These are phyloP conservation scores for Yamadazyma sp. DNA, from an alignment of 1,139 yeast genomes.

Conservation along the genomic window DNA sequence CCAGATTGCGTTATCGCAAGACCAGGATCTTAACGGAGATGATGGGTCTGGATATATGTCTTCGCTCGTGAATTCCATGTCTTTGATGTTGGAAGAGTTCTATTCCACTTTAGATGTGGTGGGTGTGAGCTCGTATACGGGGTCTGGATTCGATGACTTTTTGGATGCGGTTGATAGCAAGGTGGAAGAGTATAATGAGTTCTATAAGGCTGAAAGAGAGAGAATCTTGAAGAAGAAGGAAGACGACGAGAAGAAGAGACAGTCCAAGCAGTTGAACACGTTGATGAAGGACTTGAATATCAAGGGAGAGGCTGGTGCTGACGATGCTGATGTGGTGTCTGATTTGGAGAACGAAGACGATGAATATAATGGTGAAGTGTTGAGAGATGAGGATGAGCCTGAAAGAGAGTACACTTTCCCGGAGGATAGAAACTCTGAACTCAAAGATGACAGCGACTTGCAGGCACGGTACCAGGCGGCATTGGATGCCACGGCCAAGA, in stretches of 20 bases:
- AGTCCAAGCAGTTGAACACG: constrained; percentile 66
- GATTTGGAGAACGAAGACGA: constrained; percentile 57
- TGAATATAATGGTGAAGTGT: constrained; percentile 61
- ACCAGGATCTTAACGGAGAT: constrained; percentile 62
- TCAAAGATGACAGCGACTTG: constrained; percentile 49
- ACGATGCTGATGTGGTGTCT: constrained; percentile 65
- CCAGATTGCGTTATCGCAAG: constrained; percentile 71
- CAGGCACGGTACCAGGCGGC: constrained; percentile 75
- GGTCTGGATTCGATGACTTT: constrained; percentile 92
- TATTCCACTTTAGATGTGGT: constrained; percentile 91
- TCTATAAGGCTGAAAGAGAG: constrained; percentile 84
- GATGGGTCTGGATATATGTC: constrained; percentile 92
- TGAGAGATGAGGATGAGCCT: constrained; percentile 64
- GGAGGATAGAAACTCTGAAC: constrained; percentile 66
- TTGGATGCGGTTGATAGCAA: constrained; percentile 79
- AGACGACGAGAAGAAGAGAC: constrained; percentile 69
- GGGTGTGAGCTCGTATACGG: constrained; percentile 88
- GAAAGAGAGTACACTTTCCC: constrained; percentile 76
- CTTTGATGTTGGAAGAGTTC: constrained; percentile 93
- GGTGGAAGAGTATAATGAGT: constrained; percentile 83
- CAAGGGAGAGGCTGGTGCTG: constrained; percentile 29
- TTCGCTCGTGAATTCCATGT: constrained; percentile 90
- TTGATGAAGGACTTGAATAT: constrained; percentile 85
- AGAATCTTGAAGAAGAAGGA: constrained; percentile 74
- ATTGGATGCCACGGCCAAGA: constrained; percentile 60